Evolutionary conservation across 768 basidiomycete genomes (phyloP), one percentile per base, ranked within the genome.

Genomic region (Xerocomellus amylosporus): DNA sequence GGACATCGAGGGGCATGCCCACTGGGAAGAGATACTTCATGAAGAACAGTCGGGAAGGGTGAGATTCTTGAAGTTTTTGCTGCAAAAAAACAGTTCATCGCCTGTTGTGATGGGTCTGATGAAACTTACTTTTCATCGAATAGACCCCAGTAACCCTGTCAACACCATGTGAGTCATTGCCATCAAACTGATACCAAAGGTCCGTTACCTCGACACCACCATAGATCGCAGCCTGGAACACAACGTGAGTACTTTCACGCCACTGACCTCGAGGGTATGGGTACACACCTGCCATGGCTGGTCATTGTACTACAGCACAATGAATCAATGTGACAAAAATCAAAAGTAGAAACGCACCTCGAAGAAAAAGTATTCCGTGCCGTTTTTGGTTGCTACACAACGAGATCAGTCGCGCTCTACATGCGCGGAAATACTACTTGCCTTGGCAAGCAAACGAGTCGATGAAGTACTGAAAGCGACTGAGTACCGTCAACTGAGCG

Each of bases 331-430:
- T 56, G 41, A 19, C 43, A 59, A 49, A 20, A 20, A 34, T 30
- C 19, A 28, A 37, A 26, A 39, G 49, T 33, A n/a, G 22, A 46
- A 46, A 58, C 69, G 8, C 17, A 82, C 82, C 77, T 89, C 89
- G 55, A 93, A 92, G 76, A 82, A 95, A 80, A 93, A 97, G 74
- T 96, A 96, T 15, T 82, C 76, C 1, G 90, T 93, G 13, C 81
- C 81, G 57, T 93, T 93, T 17, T 69, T 56, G 68, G 93, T 97
- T 0, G 95, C 89, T 66, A 48, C 9, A 48, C 17, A 17, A 36
- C 12, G 17, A 17, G n/a, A 41, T 71, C 40, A 59, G 53, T 53
- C 22, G 9, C 15, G 9, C 28, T 44, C 44, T 30, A 34, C 19
- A 26, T 28, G 49, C 26, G 44, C 15, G 14, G 26, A 47, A 31